Conservation (phyloP, 371 early-diverging fungal species). For the Rhizopus delemar region DNA sequence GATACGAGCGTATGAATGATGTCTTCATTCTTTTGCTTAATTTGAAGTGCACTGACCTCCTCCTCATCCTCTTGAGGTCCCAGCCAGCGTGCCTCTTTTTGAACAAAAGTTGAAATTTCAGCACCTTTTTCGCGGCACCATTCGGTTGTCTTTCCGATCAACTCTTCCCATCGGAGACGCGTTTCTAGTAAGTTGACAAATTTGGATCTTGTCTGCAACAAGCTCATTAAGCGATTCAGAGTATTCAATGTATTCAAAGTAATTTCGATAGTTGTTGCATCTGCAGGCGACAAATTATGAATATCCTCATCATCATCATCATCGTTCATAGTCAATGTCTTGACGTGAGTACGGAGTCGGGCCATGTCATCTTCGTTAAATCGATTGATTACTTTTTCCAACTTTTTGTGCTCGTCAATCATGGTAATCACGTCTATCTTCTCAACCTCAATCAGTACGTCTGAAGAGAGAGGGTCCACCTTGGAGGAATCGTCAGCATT, state of each 20-base stretch:
- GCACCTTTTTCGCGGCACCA: conserved; percentile 20
- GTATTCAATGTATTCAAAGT: conserved; percentile 39
- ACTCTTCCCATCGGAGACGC: conserved; percentile 39
- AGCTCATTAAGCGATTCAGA: conserved; percentile 33
- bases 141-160: conserved; percentile 6
- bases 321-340: conserved; percentile 29
- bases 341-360: conserved; percentile 49
- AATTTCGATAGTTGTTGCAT: conserved; percentile 53
- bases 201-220: conserved; percentile 24
- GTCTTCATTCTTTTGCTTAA: conserved; percentile 21
- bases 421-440: conserved; percentile 17
- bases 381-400: conserved; percentile 47
- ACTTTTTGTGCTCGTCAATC: conserved; percentile 38
- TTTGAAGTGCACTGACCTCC: conserved; percentile 4
- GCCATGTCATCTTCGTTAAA: conserved; percentile 57
- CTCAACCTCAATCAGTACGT: conserved; percentile 10
- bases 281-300: conserved; percentile 43
- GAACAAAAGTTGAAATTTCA: conserved; percentile 16
- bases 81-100: conserved; percentile 21
- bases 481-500: conserved; percentile 15
- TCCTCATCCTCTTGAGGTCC: conserved; percentile 4
- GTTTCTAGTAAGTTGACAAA: conserved; percentile 22
- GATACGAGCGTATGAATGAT: conserved; percentile 23
- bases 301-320: conserved; percentile 9
- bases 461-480: conserved; percentile 37